Percentiles rank a stretch among this genome's conserved stretches.
Conservation (phyloP, 1,284 basidiomycete species). For the Cronartium ribicola region DNA sequence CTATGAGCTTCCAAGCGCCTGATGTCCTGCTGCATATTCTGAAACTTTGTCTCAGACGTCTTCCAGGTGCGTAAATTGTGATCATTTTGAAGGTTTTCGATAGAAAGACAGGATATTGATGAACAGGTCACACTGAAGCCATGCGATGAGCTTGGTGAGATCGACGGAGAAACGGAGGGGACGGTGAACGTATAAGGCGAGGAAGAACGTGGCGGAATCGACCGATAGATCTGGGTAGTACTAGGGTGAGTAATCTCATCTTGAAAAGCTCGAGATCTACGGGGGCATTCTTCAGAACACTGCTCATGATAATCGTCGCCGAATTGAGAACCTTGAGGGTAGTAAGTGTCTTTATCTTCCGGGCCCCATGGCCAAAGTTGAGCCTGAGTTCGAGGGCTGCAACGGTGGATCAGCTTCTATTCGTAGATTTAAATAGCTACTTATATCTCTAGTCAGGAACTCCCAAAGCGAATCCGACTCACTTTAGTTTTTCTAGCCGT, state of each 20-base stretch:
- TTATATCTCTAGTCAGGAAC: no score
- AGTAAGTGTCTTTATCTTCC: constrained; percentile 8
- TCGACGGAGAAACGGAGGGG: no score
- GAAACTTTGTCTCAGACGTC: not conserved
- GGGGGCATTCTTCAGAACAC: constrained; percentile 18
- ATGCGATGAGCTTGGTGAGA: no score
- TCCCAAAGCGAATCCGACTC: no score
- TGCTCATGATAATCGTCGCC: constrained; percentile 27
- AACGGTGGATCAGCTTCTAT: not conserved
- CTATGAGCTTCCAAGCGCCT: not conserved
- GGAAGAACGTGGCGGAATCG: no score
- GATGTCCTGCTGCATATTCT: not conserved
- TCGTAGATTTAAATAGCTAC: no score
- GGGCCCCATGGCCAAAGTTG: constrained; percentile 8
- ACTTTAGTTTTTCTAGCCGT: not conserved
- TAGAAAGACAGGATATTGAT: constrained; percentile 6
- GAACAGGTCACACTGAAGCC: not conserved
- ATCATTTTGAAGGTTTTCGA: not conserved
- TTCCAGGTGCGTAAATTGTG: not conserved
- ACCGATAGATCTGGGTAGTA: no score
- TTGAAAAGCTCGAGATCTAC: constrained; percentile 4
- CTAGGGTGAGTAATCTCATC: not conserved
- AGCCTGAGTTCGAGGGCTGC: constrained; percentile 1
- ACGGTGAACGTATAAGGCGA: no score
- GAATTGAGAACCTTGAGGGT: constrained; percentile 13